phyloP scores from a whole-genome alignment of 2,329 filamentous ascomycete genomes.

The Lojkania enalia region DNA sequence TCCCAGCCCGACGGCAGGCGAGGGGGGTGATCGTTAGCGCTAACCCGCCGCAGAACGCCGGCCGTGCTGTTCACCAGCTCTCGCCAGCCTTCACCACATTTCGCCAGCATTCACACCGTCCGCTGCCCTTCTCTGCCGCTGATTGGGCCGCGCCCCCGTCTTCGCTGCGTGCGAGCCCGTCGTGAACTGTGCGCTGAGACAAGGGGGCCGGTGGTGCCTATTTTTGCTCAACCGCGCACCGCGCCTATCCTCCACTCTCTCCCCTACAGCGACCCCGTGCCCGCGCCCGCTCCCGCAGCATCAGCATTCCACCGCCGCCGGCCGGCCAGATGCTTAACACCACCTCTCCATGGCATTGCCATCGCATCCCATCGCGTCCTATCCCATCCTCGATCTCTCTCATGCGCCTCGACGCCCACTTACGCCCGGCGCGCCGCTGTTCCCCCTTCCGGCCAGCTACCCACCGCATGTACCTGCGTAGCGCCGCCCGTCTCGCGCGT shows the following conservation, averaged over 20 bases:
- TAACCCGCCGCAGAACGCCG: slow-evolving; percentile 21
- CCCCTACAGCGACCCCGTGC: slow-evolving; percentile 3
- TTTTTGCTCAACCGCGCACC: slow-evolving; percentile 31
- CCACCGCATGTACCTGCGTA: neutral
- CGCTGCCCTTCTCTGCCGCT: slow-evolving; percentile 8
- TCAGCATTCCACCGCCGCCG: neutral
- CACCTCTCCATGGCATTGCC: neutral
- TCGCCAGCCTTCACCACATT: no score
- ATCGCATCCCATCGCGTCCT: neutral
- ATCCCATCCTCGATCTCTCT: neutral
- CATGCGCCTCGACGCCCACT: no score
- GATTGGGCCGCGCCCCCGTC: slow-evolving; percentile 16
- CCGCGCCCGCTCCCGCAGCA: slow-evolving; percentile 22
- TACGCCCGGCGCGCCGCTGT: neutral
- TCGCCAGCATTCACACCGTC: no score
- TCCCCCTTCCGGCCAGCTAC: neutral
- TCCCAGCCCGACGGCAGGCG: slow-evolving; percentile 28
- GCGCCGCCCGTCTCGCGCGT: slow-evolving; percentile 10
- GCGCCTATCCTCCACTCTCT: slow-evolving; percentile 12
- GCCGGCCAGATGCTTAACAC: neutral
- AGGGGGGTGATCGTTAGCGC: slow-evolving; percentile 26
- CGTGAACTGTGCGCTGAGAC: slow-evolving; percentile 5
- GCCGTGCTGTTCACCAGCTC: neutral
- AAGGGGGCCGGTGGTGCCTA: slow-evolving; percentile 19
- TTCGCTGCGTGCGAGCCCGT: neutral